A percentile compares a stretch with the other conserved stretches of the same genome.
phyloP scores from a whole-genome alignment of 805 yeast genomes.

The Clavispora asparagi region DNA sequence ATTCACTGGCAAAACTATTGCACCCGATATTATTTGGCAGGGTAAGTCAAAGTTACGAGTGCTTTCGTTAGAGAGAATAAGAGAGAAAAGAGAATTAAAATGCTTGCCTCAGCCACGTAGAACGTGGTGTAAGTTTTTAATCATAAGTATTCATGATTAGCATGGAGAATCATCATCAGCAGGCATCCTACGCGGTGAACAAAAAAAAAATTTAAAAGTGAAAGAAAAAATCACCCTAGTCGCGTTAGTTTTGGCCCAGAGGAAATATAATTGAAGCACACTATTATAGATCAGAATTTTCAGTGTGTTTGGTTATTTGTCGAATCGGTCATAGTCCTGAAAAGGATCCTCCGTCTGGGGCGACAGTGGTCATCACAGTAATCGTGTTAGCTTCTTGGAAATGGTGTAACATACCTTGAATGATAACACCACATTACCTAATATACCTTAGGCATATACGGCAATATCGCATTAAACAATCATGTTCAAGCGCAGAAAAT shows the following conservation, averaged over 20 bases:
- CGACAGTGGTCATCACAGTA: constrained; percentile 63
- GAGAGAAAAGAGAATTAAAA: neutral
- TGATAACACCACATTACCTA: neutral
- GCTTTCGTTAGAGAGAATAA: neutral
- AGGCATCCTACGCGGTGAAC: constrained; percentile 2
- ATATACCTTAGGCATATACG: neutral
- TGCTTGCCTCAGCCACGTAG: constrained; percentile 35
- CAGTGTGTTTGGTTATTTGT: constrained; percentile 60
- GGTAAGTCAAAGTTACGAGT: neutral
- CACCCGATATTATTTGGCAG: too few relatives aligned
- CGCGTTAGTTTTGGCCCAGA: constrained; percentile 4
- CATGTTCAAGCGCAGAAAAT: neutral
- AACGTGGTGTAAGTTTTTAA: constrained; percentile 31
- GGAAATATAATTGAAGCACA: neutral
- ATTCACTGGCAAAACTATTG: too few relatives aligned
- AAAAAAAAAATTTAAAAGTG: neutral
- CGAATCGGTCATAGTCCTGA: constrained; percentile 68
- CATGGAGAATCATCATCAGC: constrained; percentile 53
- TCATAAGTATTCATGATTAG: constrained; percentile 56
- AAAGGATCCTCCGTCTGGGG: constrained; percentile 67
- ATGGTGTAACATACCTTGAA: neutral
- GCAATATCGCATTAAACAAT: neutral
- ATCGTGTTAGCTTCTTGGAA: neutral
- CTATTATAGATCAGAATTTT: constrained; percentile 48
- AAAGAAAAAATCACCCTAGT: neutral